These are phyloP conservation scores for Cucurbita ficifolia DNA, from an alignment of 306 rosid species.

Conservation along the genomic window DNA sequence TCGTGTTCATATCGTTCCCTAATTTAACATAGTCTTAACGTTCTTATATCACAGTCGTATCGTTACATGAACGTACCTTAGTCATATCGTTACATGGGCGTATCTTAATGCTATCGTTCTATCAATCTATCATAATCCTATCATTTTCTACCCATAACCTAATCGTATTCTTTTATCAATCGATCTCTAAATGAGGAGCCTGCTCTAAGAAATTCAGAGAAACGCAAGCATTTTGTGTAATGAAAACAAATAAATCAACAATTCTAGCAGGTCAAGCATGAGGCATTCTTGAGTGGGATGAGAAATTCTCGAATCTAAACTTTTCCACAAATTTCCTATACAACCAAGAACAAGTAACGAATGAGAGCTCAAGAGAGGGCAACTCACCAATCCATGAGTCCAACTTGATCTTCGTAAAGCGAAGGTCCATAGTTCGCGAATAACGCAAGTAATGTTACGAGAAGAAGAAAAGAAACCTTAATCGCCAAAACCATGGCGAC, in stretches of 20 bases:
- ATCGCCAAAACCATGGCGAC: slow-evolving; percentile 62
- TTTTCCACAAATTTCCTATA: neutral
- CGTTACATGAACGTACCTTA: too few species aligned
- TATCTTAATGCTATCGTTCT: too few species aligned
- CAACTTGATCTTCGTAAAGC: slow-evolving; percentile 86
- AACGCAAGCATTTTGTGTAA: neutral
- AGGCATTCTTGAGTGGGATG: neutral
- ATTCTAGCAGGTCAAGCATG: slow-evolving; percentile 6
- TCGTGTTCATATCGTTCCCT: too few species aligned
- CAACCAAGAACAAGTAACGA: neutral
- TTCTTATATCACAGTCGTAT: too few species aligned
- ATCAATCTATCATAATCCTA: too few species aligned
- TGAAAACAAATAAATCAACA: neutral
- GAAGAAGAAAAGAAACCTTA: slow-evolving; percentile 33
- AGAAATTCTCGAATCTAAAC: neutral
- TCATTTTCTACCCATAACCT: too few species aligned
- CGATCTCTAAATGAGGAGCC: neutral
- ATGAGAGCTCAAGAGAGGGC: neutral
- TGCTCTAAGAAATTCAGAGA: neutral
- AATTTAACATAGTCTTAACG: too few species aligned
- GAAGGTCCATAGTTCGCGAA: slow-evolving; percentile 24
- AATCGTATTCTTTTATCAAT: too few species aligned
- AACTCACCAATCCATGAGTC: slow-evolving; percentile 87
- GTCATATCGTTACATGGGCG: too few species aligned
- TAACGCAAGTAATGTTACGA: slow-evolving; percentile 17